phyloP scores from a whole-genome alignment of 2,329 filamentous ascomycete species.

The Curvularia sp. region DNA sequence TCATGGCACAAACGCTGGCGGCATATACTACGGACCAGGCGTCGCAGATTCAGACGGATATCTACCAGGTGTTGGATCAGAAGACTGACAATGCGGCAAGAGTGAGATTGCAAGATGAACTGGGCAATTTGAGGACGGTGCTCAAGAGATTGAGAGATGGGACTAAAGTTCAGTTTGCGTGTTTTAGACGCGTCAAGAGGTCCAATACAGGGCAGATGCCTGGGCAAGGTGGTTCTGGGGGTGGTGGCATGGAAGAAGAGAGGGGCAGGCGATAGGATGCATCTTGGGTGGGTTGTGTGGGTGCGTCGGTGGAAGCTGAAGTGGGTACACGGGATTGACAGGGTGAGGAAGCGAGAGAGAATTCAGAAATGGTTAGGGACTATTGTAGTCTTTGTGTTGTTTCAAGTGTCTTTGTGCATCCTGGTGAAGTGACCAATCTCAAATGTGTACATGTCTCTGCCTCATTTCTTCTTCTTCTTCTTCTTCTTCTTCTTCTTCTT shows the following conservation, averaged over 20 bases:
- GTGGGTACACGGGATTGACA: background rate
- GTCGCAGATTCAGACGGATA: constrained; percentile 81
- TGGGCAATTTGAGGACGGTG: constrained; percentile 86
- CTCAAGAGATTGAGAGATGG: constrained; percentile 68
- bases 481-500: too few relatives aligned
- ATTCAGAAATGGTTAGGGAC: background rate
- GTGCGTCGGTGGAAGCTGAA: background rate
- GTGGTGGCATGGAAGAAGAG: constrained; percentile 11
- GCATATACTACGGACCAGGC: constrained; percentile 88
- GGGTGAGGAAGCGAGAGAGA: background rate
- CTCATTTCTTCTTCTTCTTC: background rate
- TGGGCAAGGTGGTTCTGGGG: background rate
- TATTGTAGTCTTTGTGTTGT: background rate
- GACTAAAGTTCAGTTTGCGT: constrained; percentile 49
- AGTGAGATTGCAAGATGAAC: constrained; percentile 78
- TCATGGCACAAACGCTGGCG: constrained; percentile 89
- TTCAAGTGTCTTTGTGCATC: background rate
- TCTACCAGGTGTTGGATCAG: constrained; percentile 89
- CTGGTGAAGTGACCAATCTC: background rate
- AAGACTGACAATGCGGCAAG: constrained; percentile 89
- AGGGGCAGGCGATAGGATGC: constrained; percentile 10
- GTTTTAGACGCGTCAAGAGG: constrained; percentile 45
- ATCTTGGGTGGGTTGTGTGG: background rate
- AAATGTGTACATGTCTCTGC: background rate
- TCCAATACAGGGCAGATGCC: background rate